Evolutionary conservation across 805 yeast species (phyloP), one percentile per base, ranked within the genome.

Genomic region (Candida mattraensis): DNA sequence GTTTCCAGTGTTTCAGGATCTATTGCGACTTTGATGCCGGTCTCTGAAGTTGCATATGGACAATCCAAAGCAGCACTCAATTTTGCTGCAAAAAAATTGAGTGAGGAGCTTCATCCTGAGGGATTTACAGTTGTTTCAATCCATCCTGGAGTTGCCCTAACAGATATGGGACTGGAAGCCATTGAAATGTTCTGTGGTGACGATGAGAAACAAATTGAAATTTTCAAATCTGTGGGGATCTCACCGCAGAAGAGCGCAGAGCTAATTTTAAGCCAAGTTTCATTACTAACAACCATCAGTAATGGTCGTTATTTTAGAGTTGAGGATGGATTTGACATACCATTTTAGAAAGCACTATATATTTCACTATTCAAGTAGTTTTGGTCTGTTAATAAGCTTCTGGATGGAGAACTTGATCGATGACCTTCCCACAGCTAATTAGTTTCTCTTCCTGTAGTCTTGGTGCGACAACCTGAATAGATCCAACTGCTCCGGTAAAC

Each of bases 31-130:
- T 47, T 41, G 24, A 41, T 58, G 7, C 54, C 61, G 7, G 5
- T 40, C 8, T 28, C 42, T 8, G 20, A 34, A 4, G 30, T 39
- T 37, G 53, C 59, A 12, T 64, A 64, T 38, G 59, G 59, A 12
- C 51, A 53, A 11, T 63, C 70, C 5, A 67, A 67, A 37, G 63
- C 64, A 4, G 64, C 63, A 3, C 27, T 61, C 14, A 64, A 63
- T 44, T 44, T 47, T 37, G 11, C 56, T 10, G 48, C 51, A 15
- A 56, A 49, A 26, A 45, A 46, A 19, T 33, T 63, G 21, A 45
- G 59, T 18, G 32, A 44, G 37, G 65, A 63, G 23, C 33, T 51
- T 25, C 39, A 24, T 7, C 34, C 30, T 9, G 60, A 61, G 12
- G 51, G 46, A 5, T 35, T 35, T 15, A 35, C 33, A 2, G 18